Evolutionary conservation across 2,329 filamentous ascomycete species (phyloP), one percentile per base, ranked within the genome.

Genomic region (Neofusicoccum laricinum): DNA sequence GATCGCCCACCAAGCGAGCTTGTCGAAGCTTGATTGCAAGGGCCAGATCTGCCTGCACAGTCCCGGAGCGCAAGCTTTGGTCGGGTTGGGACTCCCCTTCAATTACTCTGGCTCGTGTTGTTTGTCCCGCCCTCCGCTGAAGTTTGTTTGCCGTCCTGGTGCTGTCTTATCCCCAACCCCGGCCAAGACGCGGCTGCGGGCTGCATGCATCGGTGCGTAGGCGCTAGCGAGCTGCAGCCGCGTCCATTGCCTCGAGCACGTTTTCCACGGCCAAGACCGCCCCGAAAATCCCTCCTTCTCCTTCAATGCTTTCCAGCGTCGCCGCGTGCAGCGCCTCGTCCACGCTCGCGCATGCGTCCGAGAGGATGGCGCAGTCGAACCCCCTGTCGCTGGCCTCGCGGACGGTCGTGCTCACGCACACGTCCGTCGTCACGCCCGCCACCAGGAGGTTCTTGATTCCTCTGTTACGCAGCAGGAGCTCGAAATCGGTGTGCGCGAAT

Each of bases 341-440:
- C 55, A 71, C 69, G 58, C 72, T 72, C 65, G 74, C 72, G 6
- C 73, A 72, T 10, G 77, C 82, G 68, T 86, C 83, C 36, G 82
- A 79, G 3, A 86, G 69, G 1, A 86, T 68, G 12, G 84, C 69
- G 65, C 83, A 84, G 69, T 86, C 84, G 65, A 83, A 85, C 0
- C 82, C 83, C 5, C 81, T 78, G 73, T 86, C 84, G 66, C 81
- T 85, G 11, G 82, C 84, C 70, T 86, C 84, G 19, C 83, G 76
- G 72, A 86, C 82, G 4, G 83, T 86, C 8, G 78, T 84, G 25
- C 79, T 81, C 2, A 86, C 82, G 68, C 82, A 85, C 12, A 84
- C 82, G 71, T 86, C 84, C 0, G 83, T 85, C 5, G 83, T 86
- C 4, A 86, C 82, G 4, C 84, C 84, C 15, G 78, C 80, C 15